These are phyloP conservation scores for Sugiyamaella japonica DNA, from an alignment of 1,139 yeast species.

Conservation along the genomic window DNA sequence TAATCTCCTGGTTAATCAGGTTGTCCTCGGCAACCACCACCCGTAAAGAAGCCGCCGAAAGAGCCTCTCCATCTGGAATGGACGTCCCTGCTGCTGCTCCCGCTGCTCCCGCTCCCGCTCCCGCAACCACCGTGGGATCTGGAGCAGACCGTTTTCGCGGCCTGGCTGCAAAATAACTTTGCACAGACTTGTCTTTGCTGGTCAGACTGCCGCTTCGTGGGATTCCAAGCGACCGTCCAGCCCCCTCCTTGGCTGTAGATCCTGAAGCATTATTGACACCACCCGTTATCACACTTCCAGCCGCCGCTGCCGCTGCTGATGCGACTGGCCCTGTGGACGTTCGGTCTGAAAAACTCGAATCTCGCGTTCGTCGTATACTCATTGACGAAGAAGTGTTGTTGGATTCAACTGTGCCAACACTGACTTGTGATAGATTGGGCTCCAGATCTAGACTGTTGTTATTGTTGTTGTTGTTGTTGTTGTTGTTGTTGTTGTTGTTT, in stretches of 20 bases:
- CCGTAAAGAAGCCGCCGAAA: constrained; percentile 34
- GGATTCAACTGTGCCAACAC: constrained; percentile 7
- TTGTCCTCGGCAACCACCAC: constrained; percentile 96
- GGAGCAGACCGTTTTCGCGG: constrained; percentile 5
- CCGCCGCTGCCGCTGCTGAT: background rate
- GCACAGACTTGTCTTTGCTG: background rate
- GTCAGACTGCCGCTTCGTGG: constrained; percentile 3
- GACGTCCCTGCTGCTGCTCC: background rate
- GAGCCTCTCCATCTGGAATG: background rate
- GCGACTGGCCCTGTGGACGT: constrained; percentile 1
- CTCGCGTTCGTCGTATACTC: constrained; percentile 4
- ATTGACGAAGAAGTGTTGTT: constrained; percentile 3
- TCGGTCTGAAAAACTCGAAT: constrained; percentile 8
- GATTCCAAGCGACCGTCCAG: background rate
- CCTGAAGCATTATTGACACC: background rate
- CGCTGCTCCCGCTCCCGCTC: too few species aligned
- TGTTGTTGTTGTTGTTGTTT: background rate
- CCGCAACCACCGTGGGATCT: too few species aligned
- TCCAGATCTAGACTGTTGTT: constrained; percentile 5
- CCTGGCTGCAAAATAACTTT: constrained; percentile 1
- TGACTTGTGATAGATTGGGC: constrained; percentile 6
- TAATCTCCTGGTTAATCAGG: constrained; percentile 85
- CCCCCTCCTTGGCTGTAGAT: background rate
- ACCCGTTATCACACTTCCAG: background rate
- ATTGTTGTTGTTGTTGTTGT: background rate